Conservation (phyloP, 306 rosid species). For the Trichosanthes cucumerina region DNA sequence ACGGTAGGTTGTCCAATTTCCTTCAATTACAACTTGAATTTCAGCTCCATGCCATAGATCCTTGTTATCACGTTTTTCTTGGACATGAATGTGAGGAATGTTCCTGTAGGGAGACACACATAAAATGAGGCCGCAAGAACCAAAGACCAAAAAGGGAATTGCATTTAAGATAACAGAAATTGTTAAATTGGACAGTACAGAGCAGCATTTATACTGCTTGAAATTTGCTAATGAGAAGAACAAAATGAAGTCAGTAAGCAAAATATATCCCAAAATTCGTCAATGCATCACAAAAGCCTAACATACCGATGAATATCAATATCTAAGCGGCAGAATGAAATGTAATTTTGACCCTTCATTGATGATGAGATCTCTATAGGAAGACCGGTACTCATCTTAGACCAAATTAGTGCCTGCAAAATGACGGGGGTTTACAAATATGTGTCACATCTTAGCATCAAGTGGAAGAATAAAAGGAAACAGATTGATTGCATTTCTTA, state of each 20-base stretch:
- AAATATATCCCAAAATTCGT: neutral
- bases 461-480: slow-evolving; percentile 4
- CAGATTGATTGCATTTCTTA: neutral
- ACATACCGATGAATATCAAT: slow-evolving; percentile 86
- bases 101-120: slow-evolving; percentile 48
- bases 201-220: neutral
- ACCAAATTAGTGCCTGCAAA: slow-evolving; percentile 91
- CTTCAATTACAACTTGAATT: slow-evolving; percentile 96
- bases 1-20: slow-evolving; percentile 96
- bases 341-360: slow-evolving; percentile 65
- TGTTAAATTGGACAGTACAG: neutral
- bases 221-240: neutral
- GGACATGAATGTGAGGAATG: slow-evolving; percentile 80
- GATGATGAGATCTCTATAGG: slow-evolving; percentile 86
- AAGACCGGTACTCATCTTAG: slow-evolving; percentile 98
- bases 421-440: slow-evolving; percentile 2
- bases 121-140: slow-evolving; percentile 13
- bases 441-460: slow-evolving; percentile 2
- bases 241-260: neutral
- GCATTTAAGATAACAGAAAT: neutral
- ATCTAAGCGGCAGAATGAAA: slow-evolving; percentile 83
- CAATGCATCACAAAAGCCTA: neutral
- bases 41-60: slow-evolving; percentile 85
- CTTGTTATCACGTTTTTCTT: slow-evolving; percentile 64
- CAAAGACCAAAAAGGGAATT: neutral